Evolutionary conservation across 441 rosid genomes (phyloP).

Genomic region (Corymbia calophylla): DNA sequence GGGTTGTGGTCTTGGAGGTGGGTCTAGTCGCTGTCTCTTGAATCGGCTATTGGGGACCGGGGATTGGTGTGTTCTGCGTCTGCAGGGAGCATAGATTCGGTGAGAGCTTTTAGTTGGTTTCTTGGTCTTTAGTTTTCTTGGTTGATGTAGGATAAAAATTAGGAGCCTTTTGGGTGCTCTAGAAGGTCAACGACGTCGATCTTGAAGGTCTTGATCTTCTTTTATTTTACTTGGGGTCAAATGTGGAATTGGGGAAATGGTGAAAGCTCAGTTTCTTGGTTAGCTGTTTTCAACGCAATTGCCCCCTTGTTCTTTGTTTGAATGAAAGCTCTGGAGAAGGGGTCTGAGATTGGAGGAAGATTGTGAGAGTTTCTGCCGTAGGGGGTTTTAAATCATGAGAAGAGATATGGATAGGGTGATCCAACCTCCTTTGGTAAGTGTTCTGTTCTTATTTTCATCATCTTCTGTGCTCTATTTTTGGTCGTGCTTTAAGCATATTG

Average conservation of each 20-base stretch:
- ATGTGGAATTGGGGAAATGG: conserved; percentile 2
- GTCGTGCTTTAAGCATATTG: background rate
- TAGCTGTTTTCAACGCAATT: background rate
- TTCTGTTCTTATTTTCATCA: background rate
- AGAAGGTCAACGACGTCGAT: background rate
- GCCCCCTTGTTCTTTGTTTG: background rate
- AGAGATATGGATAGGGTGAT: conserved; percentile 49
- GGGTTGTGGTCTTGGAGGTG: conserved; percentile 18
- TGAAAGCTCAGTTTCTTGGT: background rate
- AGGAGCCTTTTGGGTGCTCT: background rate
- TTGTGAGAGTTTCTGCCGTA: conserved; percentile 3
- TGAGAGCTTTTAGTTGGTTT: background rate
- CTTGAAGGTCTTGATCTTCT: background rate
- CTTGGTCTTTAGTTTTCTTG: conserved; percentile 1
- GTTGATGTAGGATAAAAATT: background rate
- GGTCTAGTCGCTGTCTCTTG: conserved; percentile 17
- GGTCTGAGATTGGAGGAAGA: conserved; percentile 17
- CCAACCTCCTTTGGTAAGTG: conserved; percentile 73
- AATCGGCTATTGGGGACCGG: conserved; percentile 5
- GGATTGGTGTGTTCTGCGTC: conserved; percentile 4
- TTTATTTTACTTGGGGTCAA: background rate
- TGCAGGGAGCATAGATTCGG: background rate
- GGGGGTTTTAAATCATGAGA: conserved; percentile 11
- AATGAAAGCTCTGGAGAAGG: conserved; percentile 4
- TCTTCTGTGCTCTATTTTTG: background rate